These are phyloP conservation scores for Pythium myriotylum DNA, from an alignment of 352 stramenopile genomes.

Conservation along the genomic window DNA sequence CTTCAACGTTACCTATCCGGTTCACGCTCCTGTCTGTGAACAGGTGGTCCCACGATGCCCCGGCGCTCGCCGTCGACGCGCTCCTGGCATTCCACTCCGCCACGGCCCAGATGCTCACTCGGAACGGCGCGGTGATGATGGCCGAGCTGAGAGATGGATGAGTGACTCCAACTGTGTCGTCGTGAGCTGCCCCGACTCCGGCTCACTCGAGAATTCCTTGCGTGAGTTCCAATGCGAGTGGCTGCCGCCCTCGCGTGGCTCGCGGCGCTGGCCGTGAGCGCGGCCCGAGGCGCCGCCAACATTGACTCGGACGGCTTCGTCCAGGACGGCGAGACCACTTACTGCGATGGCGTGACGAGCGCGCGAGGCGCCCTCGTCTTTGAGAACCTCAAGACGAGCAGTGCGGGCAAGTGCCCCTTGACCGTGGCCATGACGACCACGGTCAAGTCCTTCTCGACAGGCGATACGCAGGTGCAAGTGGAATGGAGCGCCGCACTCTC, in stretches of 20 bases:
- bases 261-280: neutral
- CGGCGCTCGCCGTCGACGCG: too few species aligned
- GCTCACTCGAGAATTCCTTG: constrained; percentile 8
- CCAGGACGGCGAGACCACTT: constrained; percentile 45
- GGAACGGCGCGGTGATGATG: too few species aligned
- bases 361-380: constrained; percentile 43
- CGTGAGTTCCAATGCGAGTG: neutral
- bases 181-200: neutral
- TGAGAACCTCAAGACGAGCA: constrained; percentile 43
- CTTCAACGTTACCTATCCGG: too few species aligned
- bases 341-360: constrained; percentile 59
- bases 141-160: too few species aligned
- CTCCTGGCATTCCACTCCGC: too few species aligned
- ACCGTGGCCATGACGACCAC: constrained; percentile 39
- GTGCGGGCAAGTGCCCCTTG: constrained; percentile 59
- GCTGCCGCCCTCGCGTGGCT: constrained; percentile 5
- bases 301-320: constrained; percentile 21
- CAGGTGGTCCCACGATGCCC: too few species aligned
- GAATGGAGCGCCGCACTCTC: constrained; percentile 42
- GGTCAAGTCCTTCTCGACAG: constrained; percentile 38
- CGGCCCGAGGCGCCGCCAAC: constrained; percentile 3
- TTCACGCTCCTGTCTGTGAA: too few species aligned
- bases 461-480: constrained; percentile 40
- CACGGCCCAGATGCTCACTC: too few species aligned
- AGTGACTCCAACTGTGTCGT: too few species aligned